Conservation (phyloP, 352 stramenopile genomes). For the Elongisporangium anandrum region DNA sequence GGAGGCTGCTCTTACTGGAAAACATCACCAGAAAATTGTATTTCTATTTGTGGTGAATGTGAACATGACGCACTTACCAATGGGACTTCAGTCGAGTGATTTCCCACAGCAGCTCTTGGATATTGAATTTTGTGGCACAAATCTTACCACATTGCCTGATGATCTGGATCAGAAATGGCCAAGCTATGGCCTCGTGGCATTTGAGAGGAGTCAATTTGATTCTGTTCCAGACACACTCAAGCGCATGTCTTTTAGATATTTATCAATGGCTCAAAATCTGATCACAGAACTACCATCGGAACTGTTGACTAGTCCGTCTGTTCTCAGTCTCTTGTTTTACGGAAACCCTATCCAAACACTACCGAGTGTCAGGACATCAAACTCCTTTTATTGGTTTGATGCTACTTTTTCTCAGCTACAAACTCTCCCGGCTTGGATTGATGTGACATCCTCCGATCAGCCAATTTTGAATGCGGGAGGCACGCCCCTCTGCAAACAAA, state of each 20-base stretch:
- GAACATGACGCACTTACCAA: constrained; percentile 28
- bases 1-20: constrained; percentile 16
- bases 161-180: constrained; percentile 29
- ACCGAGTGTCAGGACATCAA: not conserved
- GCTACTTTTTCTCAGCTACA: not conserved
- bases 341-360: not conserved
- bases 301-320: constrained; percentile 4
- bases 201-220: no score
- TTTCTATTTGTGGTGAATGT: constrained; percentile 26
- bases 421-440: not conserved
- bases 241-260: constrained; percentile 9
- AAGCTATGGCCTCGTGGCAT: no score
- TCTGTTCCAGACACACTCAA: constrained; percentile 10
- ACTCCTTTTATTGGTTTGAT: not conserved
- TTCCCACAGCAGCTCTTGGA: constrained; percentile 27
- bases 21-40: constrained; percentile 15
- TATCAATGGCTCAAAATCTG: constrained; percentile 21
- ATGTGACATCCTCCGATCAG: not conserved
- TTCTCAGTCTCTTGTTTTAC: not conserved
- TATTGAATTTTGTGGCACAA: constrained; percentile 36
- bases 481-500: not conserved
- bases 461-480: not conserved
- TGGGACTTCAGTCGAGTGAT: constrained; percentile 22
- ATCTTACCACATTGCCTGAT: constrained; percentile 23
- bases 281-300: constrained; percentile 12